These are phyloP conservation scores for Paraphoma sp. DNA, from an alignment of 2,329 filamentous ascomycete species.

Conservation along the genomic window DNA sequence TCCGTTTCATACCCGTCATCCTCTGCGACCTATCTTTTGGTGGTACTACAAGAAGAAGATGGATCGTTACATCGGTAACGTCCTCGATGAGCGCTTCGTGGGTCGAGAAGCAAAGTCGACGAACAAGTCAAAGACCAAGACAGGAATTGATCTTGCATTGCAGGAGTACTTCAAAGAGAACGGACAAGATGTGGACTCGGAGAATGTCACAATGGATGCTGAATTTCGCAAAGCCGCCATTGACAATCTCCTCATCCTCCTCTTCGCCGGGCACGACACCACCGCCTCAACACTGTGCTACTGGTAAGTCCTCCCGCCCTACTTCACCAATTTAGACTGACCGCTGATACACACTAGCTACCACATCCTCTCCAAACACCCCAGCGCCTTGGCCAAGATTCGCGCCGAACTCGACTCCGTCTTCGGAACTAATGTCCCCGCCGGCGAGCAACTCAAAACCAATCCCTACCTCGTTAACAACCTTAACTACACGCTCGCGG, in stretches of 20 bases:
- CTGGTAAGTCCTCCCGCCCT: slow-evolving; percentile 2
- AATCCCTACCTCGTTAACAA: slow-evolving; percentile 37
- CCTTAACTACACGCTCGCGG: slow-evolving; percentile 37
- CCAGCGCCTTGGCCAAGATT: slow-evolving; percentile 22
- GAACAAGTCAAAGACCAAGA: slow-evolving; percentile 37
- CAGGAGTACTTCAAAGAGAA: slow-evolving; percentile 48
- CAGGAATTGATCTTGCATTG: slow-evolving; percentile 50
- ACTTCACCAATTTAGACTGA: background rate
- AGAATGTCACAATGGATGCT: slow-evolving; percentile 24
- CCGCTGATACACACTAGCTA: slow-evolving; percentile 4
- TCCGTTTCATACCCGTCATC: slow-evolving; percentile 46
- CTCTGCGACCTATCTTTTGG: slow-evolving; percentile 43
- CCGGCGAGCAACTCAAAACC: slow-evolving; percentile 17
- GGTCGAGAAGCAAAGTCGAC: slow-evolving; percentile 25
- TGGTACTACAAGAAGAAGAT: slow-evolving; percentile 46
- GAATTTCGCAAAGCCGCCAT: slow-evolving; percentile 29
- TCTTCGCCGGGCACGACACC: slow-evolving; percentile 47
- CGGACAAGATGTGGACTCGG: slow-evolving; percentile 19
- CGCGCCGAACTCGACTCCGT: slow-evolving; percentile 39
- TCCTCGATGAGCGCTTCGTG: slow-evolving; percentile 48
- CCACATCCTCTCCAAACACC: slow-evolving; percentile 36
- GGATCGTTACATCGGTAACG: slow-evolving; percentile 44
- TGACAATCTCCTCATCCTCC: slow-evolving; percentile 28
- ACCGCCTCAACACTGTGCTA: slow-evolving; percentile 44
- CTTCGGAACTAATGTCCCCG: slow-evolving; percentile 29